Evolutionary conservation across 2,329 filamentous ascomycete genomes (phyloP).

Genomic region (Fusarium staphyleae): DNA sequence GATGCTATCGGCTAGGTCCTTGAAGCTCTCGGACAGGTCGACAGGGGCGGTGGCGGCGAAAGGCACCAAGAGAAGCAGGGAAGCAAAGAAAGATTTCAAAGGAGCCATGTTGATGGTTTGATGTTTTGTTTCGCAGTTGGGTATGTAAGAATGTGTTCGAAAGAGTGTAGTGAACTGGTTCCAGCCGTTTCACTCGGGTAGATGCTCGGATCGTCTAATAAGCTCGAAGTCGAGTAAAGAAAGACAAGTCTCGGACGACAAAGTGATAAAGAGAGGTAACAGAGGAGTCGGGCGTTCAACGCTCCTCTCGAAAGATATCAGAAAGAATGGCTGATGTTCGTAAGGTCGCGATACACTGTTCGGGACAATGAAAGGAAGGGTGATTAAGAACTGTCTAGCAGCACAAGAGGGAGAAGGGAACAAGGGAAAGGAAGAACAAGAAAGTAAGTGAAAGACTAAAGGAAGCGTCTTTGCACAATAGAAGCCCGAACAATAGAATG

Average conservation of each 20-base stretch:
- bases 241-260: constrained; percentile 18
- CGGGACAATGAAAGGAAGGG: constrained; percentile 30
- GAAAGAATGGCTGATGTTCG: constrained; percentile 27
- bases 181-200: constrained; percentile 41
- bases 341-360: constrained; percentile 29
- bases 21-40: constrained; percentile 20
- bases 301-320: constrained; percentile 40
- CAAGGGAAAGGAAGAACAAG: constrained; percentile 35
- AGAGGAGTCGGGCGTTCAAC: constrained; percentile 44
- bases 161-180: constrained; percentile 40
- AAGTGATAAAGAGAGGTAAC: constrained; percentile 33
- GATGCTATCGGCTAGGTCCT: constrained; percentile 28
- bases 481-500: constrained; percentile 39
- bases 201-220: constrained; percentile 32
- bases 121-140: constrained; percentile 20
- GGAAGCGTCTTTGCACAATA: constrained; percentile 39
- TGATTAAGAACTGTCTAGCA: constrained; percentile 42
- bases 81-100: constrained; percentile 37
- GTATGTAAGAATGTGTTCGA: constrained; percentile 24
- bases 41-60: constrained; percentile 41
- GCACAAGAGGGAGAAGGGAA: constrained; percentile 28
- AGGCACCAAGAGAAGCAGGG: constrained; percentile 38
- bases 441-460: constrained; percentile 36
- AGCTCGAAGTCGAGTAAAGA: constrained; percentile 23
- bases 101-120: constrained; percentile 39